Evolutionary conservation across 352 stramenopile genomes (phyloP), one percentile per base, ranked within the genome.

Genomic region (Phytophthora lateralis): DNA sequence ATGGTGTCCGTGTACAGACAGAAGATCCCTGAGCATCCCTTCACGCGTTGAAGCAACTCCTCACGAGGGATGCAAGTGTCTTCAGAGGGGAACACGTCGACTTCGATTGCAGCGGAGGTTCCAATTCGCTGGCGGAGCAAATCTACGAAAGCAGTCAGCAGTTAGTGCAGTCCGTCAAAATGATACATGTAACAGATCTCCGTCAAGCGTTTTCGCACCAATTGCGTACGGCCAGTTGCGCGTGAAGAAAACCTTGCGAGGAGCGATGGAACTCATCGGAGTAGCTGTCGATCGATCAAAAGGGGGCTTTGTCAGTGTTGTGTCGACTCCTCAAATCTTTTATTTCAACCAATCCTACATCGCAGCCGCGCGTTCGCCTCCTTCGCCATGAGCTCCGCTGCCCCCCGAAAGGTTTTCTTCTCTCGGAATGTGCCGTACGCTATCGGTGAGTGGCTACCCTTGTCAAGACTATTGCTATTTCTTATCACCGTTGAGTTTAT

Each of bases 391-490:
- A 66, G 44, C 55, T 61, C 63, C 12, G 26, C 42, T 12, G 38
- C 45, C 60, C 65, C 80, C 17, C 39, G 50, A 48, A 79, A 82
- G 57, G 78, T 91, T 15, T 85, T 91, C 55, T 86, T 91, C 66
- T 85, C 82, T n/a, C 78, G 80, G 38, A 76, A 76, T 55, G 76
- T 91, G 39, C 80, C 82, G 6, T 90, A 89, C 58, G 80, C 80
- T 14, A 68, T 90, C 24, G 78, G 82, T 91, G 45, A 46, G 69
- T 60, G 34, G 15, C 8, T 51, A 21, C 4, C n/a, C n/a, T 9
- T 18, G 26, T 8, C 15, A 1, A 15, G 30, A 6, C 26, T 37
- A 6, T 4, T 29, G 24, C 32, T 44, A 8, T 12, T 39, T 52
- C 15, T 32, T 52, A 60, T 37, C 41, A 17, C 10, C 18, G 4